Conservation (phyloP, 495 filamentous ascomycete species). For the Talaromyces proteolyticus region DNA sequence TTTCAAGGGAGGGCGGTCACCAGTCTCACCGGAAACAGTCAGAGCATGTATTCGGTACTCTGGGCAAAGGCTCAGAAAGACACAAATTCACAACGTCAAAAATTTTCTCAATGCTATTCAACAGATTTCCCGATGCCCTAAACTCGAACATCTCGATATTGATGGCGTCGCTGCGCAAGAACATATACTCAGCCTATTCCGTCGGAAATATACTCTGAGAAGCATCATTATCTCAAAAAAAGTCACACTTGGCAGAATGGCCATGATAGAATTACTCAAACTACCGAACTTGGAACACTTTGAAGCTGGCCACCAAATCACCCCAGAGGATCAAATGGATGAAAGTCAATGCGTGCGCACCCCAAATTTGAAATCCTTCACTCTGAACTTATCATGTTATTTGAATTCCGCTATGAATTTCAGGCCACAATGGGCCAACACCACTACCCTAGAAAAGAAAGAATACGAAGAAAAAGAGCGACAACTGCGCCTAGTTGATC, state of each 20-base stretch:
- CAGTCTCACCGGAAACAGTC: constrained; percentile 32
- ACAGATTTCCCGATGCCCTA: constrained; percentile 21
- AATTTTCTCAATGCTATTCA: constrained; percentile 20
- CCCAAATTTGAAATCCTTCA: constrained; percentile 30
- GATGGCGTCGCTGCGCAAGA: constrained; percentile 12
- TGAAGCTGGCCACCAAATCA: constrained; percentile 24
- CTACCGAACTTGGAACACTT: constrained; percentile 36
- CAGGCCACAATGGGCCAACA: neutral
- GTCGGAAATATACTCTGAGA: constrained; percentile 29
- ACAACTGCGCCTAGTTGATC: too few species aligned
- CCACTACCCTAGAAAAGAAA: neutral
- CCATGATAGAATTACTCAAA: constrained; percentile 28
- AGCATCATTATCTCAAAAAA: constrained; percentile 31
- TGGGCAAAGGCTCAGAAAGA: constrained; percentile 19
- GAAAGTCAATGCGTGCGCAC: too few species aligned
- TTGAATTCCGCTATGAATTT: neutral
- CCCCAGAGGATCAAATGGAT: too few species aligned
- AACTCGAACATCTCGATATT: constrained; percentile 29
- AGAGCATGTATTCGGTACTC: constrained; percentile 32
- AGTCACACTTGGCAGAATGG: constrained; percentile 23
- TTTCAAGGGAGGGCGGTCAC: constrained; percentile 33
- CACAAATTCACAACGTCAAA: constrained; percentile 31
- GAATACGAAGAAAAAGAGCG: too few species aligned
- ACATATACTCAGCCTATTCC: constrained; percentile 25
- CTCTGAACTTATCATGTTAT: constrained; percentile 12